Conservation (phyloP, 2,329 filamentous ascomycete genomes). For the Blastomyces gilchristii region DNA sequence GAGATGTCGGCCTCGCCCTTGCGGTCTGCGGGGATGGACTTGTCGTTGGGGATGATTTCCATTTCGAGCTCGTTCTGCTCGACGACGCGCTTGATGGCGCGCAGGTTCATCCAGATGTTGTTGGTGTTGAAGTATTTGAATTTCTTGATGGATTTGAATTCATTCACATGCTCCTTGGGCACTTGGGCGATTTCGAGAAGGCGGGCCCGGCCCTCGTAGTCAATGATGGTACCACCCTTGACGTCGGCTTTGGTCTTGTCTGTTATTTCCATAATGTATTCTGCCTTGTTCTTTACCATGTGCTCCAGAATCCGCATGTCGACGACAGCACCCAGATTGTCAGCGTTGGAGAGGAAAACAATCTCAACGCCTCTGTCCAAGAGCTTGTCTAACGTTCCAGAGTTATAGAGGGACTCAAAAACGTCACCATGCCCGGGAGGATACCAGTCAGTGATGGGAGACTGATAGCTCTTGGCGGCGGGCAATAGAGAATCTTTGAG, state of each 20-base stretch:
- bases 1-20: slow-evolving; percentile 98
- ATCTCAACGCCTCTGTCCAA: slow-evolving; percentile 92
- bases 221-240: slow-evolving; percentile 99
- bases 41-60: slow-evolving; percentile 99
- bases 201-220: slow-evolving; percentile 94
- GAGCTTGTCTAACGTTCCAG: slow-evolving; percentile 92
- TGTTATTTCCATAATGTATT: slow-evolving; percentile 99
- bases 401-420: slow-evolving; percentile 99
- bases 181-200: slow-evolving; percentile 98
- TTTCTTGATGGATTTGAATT: slow-evolving; percentile 99
- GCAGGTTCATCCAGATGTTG: slow-evolving; percentile 99
- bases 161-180: slow-evolving; percentile 98
- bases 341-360: slow-evolving; percentile 97
- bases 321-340: slow-evolving; percentile 95
- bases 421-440: slow-evolving; percentile 98
- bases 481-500: slow-evolving; percentile 97
- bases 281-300: slow-evolving; percentile 93
- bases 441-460: slow-evolving; percentile 93
- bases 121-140: slow-evolving; percentile 99
- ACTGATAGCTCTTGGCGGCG: slow-evolving; percentile 80
- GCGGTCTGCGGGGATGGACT: slow-evolving; percentile 97
- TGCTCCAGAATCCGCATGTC: slow-evolving; percentile 97
- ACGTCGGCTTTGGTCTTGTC: slow-evolving; percentile 99
- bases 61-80: slow-evolving; percentile 97
- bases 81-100: slow-evolving; percentile 95